These are phyloP conservation scores for Claviceps capensis DNA, from an alignment of 2,329 filamentous ascomycete species.

Conservation along the genomic window DNA sequence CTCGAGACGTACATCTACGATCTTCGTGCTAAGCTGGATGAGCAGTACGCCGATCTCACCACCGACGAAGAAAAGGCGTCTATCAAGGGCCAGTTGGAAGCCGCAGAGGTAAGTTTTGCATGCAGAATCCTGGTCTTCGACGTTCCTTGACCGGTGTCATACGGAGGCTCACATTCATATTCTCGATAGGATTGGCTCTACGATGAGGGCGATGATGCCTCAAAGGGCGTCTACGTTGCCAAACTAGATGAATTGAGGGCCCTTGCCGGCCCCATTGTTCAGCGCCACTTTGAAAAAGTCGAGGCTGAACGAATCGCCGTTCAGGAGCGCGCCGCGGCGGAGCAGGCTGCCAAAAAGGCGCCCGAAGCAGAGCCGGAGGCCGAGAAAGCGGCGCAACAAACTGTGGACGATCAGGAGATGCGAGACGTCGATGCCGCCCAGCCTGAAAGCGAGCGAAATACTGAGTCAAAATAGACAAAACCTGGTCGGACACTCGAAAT, in stretches of 20 bases:
- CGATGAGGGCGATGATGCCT: constrained; percentile 88
- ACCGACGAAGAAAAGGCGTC: constrained; percentile 86
- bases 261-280: constrained; percentile 78
- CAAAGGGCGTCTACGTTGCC: constrained; percentile 83
- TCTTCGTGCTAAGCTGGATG: constrained; percentile 86
- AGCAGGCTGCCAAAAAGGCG: constrained; percentile 61
- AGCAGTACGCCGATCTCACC: constrained; percentile 77
- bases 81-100: constrained; percentile 69
- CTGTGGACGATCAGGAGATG: constrained; percentile 47
- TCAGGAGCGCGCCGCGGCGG: constrained; percentile 64
- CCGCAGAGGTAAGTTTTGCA: constrained; percentile 60
- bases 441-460: constrained; percentile 34
- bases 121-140: background rate
- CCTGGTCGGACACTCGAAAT: background rate
- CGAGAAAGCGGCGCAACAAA: constrained; percentile 34
- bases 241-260: constrained; percentile 94
- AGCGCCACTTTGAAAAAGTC: constrained; percentile 90
- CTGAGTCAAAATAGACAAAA: constrained; percentile 21
- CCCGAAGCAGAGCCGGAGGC: constrained; percentile 40
- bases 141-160: no score
- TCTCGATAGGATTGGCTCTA: constrained; percentile 84
- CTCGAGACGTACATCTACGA: constrained; percentile 97
- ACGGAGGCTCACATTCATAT: constrained; percentile 5
- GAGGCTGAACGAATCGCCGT: constrained; percentile 72
- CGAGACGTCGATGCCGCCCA: constrained; percentile 43